Conservation (phyloP, 495 filamentous ascomycete species). For the Tuber umbilicatum region DNA sequence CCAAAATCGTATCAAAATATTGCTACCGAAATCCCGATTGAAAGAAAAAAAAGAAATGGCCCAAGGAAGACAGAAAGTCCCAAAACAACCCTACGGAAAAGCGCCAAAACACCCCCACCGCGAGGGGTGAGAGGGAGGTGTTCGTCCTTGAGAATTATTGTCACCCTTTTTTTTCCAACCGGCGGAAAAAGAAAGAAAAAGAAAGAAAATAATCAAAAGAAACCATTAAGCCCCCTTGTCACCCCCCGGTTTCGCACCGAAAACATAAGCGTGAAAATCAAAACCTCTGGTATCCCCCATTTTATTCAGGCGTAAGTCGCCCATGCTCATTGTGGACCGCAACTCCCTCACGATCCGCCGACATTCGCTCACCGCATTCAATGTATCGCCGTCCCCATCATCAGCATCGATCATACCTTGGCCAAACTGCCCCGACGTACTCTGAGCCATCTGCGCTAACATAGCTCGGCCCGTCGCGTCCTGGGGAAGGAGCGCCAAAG, state of each 20-base stretch:
- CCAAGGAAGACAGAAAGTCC: not conserved
- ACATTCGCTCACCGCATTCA: not conserved
- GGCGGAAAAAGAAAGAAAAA: not conserved
- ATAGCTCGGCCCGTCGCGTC: slow-evolving; percentile 36
- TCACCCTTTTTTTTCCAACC: not conserved
- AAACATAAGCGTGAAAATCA: not conserved
- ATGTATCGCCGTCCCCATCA: slow-evolving; percentile 8
- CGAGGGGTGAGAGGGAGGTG: not conserved
- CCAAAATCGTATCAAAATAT: not conserved
- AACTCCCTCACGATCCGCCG: not conserved
- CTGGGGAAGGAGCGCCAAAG: slow-evolving; percentile 37
- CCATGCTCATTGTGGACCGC: not conserved
- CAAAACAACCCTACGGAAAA: not conserved
- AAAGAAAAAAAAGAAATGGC: not conserved
- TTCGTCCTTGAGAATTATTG: not conserved
- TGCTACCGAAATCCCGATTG: not conserved
- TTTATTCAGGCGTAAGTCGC: not conserved
- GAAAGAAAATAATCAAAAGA: not conserved
- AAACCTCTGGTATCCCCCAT: not conserved
- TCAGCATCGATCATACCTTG: slow-evolving; percentile 15
- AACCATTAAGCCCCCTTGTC: not conserved
- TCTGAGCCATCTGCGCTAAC: slow-evolving; percentile 29
- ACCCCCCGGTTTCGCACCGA: not conserved
- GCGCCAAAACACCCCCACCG: not conserved
- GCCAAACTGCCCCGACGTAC: slow-evolving; percentile 30